Evolutionary conservation across 257 asterid species (phyloP), one percentile per base, ranked within the genome.

Genomic region (Fraxinus anomala): DNA sequence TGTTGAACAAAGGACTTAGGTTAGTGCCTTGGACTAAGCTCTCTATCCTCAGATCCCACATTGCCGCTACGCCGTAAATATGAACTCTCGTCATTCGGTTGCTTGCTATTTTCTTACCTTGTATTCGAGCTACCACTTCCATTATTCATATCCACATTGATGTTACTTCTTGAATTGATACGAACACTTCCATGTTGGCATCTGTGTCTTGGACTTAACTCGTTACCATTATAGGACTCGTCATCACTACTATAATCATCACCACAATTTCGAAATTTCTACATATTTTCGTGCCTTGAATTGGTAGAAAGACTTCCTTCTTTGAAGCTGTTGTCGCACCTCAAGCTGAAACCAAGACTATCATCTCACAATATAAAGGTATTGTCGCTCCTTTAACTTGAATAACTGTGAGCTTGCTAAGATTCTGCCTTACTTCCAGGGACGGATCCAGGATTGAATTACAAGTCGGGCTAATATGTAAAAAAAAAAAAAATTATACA

Each of bases 211-310:
- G 51, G 26, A 9, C 66, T 79, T 79, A 34, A 21, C 24, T 5
- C 56, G 51, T 13, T 9, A 42, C 51, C 10, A 42, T 42, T 4
- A 16, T 39, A 19, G 28, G 26, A 51, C 11, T 54, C 75, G 24
- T 80, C 49, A 2, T 44, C 67, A 33, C 73, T 13, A 69, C 73
- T 13, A 12, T 47, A 30, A 21, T 74, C 67, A 3, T 70, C 72
- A 39, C 26, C 47, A 71, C 31, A 37, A 42, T 68, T 72, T 8
- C 81, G 59, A 63, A 77, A 69, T 67, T 77, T 81, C 73, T 70
- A 68, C 17, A 16, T 28, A 24, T 67, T 73, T 13, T 56, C 67
- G 30, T 56, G 79, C 76, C 72, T 79, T 33, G 40, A 56, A 70
- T 67, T 77, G 17, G 24, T 37, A 70, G 75, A 26, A 39, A 10